Base-by-base conservation (phyloP, 257 asterid genomes). In the Plantago ovata region DNA sequence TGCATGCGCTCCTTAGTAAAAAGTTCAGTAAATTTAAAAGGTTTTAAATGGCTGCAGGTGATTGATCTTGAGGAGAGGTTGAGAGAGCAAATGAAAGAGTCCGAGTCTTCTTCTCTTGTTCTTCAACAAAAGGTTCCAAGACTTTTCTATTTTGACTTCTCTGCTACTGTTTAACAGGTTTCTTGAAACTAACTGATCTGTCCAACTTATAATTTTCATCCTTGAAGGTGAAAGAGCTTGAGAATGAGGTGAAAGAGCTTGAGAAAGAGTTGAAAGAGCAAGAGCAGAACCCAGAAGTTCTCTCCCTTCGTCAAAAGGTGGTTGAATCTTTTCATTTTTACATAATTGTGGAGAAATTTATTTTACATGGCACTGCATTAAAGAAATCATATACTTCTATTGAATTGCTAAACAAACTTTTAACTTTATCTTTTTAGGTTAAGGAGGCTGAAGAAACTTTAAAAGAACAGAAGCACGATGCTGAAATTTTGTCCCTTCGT, bases 41-140 rank as follows among this genome's bases (percentile, higher is more conserved):
- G 23, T 18, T 43, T 28, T 64, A 48, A 53, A 51, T 57, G 65
- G 18, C 62, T 60, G 60, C 90, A 92, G 98, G 79, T 84, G 40
- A 77, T 68, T 77, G 95, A 85, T 58, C 95, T 92, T 12, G 98
- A 86, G 69, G 73, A 60, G 65, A 78, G 78, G 68, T 75, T 92
- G 71, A 84, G 71, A 60, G 91, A 79, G 77, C 84, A 77, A 70
- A 48, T 67, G 32, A 79, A 76, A 49, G 83, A 80, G 51, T 66
- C 81, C 15, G 87, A 78, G 63, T 78, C 81, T 41, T 76, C 53
- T 60, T 69, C 86, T 56, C 44, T 71, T 53, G 40, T 69, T 69
- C 97, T 86, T 56, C 89, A 79, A 60, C 66, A 72, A 20, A 84
- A 89, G 97, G 98, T 92, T 57, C 58, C 46, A 36, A 58, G 7